A percentile compares a stretch with the other conserved stretches of the same genome.
Evolutionary conservation across 768 basidiomycete species (phyloP).

Genomic region (Pleurotus salmoneostramineus): DNA sequence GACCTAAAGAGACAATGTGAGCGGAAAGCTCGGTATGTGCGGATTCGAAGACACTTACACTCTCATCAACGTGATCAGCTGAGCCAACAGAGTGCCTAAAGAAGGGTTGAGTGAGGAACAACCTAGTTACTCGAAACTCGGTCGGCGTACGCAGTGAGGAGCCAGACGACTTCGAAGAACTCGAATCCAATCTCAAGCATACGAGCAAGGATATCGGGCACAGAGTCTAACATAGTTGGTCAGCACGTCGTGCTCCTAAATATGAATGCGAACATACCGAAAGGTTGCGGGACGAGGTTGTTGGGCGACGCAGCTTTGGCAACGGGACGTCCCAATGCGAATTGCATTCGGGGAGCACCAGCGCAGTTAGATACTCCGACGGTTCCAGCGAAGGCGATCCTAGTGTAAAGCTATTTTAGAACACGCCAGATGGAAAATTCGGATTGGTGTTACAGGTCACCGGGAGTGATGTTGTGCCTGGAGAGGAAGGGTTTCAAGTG

Average conservation of each 20-base stretch:
- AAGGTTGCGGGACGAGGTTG: constrained; percentile 22
- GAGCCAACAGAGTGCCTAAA: constrained; percentile 15
- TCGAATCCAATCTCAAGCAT: constrained; percentile 31
- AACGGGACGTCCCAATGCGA: constrained; percentile 33
- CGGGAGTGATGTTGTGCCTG: constrained; percentile 31
- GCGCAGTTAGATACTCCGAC: constrained; percentile 37
- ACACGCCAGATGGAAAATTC: background rate
- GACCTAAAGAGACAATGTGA: background rate
- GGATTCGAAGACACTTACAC: constrained; percentile 1
- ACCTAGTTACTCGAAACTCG: background rate
- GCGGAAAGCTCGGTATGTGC: background rate
- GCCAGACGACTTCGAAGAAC: constrained; percentile 29
- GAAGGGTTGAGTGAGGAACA: background rate
- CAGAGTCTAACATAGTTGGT: background rate
- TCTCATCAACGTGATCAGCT: constrained; percentile 16
- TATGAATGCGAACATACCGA: constrained; percentile 8
- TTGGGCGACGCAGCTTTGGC: constrained; percentile 27
- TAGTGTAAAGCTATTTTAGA: constrained; percentile 10
- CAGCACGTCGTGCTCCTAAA: background rate
- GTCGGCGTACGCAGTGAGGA: constrained; percentile 24
- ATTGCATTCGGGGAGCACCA: constrained; percentile 38
- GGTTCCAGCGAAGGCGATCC: constrained; percentile 43
- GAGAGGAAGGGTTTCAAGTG: constrained; percentile 27
- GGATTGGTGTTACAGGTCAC: constrained; percentile 37
- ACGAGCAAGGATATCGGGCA: constrained; percentile 9